phyloP scores from a whole-genome alignment of 140 eudicot species.

The Oenanthe javanica region DNA sequence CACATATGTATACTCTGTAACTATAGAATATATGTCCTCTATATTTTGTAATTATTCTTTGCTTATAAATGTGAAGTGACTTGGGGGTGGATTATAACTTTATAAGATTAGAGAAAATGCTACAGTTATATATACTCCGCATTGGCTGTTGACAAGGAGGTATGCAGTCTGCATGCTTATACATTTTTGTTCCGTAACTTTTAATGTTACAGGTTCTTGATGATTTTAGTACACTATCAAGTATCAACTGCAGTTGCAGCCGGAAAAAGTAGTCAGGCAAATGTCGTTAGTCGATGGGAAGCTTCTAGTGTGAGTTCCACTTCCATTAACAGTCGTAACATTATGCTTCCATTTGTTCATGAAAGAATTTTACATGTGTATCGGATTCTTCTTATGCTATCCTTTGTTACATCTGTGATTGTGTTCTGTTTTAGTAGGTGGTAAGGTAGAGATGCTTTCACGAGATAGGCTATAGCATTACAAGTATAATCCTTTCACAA shows the following conservation, averaged over 20 bases:
- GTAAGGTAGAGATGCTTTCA: neutral
- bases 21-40: too few relatives aligned
- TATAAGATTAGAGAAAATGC: conserved; percentile 40
- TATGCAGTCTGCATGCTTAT: conserved; percentile 15
- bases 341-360: neutral
- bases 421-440: neutral
- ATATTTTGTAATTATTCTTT: too few relatives aligned
- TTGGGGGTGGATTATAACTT: conserved; percentile 53
- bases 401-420: neutral
- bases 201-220: neutral
- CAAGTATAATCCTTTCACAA: neutral
- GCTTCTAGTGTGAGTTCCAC: conserved; percentile 62
- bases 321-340: neutral
- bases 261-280: conserved; percentile 61
- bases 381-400: neutral
- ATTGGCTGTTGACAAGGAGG: conserved; percentile 76
- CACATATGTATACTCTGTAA: too few relatives aligned
- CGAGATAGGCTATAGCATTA: neutral
- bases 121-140: conserved; percentile 36
- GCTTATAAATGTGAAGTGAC: conserved; percentile 34
- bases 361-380: neutral
- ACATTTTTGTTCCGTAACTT: neutral
- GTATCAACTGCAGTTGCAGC: conserved; percentile 51
- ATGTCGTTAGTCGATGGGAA: conserved; percentile 64
- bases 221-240: neutral